Evolutionary conservation across 176 grass and related monocot species (phyloP).

Genomic region (Bolboschoenus planiculmis): DNA sequence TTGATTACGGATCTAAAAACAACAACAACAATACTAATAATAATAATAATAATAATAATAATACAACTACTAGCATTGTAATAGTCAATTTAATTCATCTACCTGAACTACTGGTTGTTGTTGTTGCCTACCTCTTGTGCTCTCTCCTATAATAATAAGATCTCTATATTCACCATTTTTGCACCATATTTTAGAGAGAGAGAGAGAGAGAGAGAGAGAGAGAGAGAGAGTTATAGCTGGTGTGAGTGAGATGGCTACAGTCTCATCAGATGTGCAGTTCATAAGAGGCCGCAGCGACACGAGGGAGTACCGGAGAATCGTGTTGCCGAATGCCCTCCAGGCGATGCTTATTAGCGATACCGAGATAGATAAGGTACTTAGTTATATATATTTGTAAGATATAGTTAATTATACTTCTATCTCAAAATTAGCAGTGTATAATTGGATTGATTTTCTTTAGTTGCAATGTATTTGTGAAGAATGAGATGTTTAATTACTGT

Average conservation of each 20-base stretch:
- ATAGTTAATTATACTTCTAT: not conserved
- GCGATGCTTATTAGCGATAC: conserved; percentile 36
- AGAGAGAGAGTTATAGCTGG: too few relatives aligned
- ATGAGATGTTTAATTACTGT: not conserved
- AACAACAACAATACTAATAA: too few relatives aligned
- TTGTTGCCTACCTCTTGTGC: too few relatives aligned
- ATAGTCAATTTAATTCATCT: too few relatives aligned
- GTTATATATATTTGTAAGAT: not conserved
- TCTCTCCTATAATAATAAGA: too few relatives aligned
- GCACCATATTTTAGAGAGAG: too few relatives aligned
- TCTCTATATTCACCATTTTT: not conserved
- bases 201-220: not conserved
- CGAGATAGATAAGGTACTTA: conserved; percentile 30
- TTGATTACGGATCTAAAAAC: too few relatives aligned
- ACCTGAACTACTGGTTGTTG: too few relatives aligned
- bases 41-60: too few relatives aligned
- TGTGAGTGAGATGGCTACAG: conserved; percentile 21
- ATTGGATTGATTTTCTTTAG: not conserved
- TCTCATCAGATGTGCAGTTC: conserved; percentile 30
- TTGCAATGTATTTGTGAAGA: not conserved
- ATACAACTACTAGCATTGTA: too few relatives aligned
- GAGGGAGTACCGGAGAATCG: conserved; percentile 39
- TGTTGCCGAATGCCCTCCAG: conserved; percentile 31
- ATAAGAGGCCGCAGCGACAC: conserved; percentile 37
- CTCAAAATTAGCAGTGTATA: not conserved